These are phyloP conservation scores for Penicillium sp. DNA, from an alignment of 2,329 filamentous ascomycete genomes.

Conservation along the genomic window DNA sequence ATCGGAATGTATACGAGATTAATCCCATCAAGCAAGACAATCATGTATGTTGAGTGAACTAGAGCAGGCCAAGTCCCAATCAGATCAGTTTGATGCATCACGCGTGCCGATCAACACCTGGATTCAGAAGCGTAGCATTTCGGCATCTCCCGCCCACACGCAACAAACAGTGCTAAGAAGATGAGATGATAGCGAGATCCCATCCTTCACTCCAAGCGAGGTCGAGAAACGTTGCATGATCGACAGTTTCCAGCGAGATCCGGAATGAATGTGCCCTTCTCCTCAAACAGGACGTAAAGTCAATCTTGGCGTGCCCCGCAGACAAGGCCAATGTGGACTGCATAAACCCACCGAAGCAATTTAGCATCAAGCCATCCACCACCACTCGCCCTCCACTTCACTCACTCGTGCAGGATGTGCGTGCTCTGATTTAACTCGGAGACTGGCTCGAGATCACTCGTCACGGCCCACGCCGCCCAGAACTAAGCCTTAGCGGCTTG, in stretches of 20 bases:
- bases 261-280: background rate
- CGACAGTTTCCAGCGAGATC: background rate
- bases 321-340: slow-evolving; percentile 1
- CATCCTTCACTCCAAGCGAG: slow-evolving; percentile 5
- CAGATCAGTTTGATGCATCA: slow-evolving; percentile 3
- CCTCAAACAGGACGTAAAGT: background rate
- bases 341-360: background rate
- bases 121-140: background rate
- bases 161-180: background rate
- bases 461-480: slow-evolving; percentile 2
- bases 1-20: background rate
- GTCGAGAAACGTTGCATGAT: slow-evolving; percentile 14
- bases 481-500: slow-evolving; percentile 6
- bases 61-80: slow-evolving; percentile 2
- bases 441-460: background rate
- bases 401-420: slow-evolving; percentile 11
- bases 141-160: background rate
- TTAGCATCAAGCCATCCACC: background rate
- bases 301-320: slow-evolving; percentile 10
- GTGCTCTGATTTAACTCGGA: slow-evolving; percentile 16
- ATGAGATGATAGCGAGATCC: background rate
- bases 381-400: slow-evolving; percentile 7
- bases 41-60: background rate
- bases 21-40: background rate
- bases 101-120: slow-evolving; percentile 1